A percentile compares a stretch with the other conserved stretches of the same genome.
Evolutionary conservation across 2,329 filamentous ascomycete species (phyloP).

Genomic region (Xylaria sp.): DNA sequence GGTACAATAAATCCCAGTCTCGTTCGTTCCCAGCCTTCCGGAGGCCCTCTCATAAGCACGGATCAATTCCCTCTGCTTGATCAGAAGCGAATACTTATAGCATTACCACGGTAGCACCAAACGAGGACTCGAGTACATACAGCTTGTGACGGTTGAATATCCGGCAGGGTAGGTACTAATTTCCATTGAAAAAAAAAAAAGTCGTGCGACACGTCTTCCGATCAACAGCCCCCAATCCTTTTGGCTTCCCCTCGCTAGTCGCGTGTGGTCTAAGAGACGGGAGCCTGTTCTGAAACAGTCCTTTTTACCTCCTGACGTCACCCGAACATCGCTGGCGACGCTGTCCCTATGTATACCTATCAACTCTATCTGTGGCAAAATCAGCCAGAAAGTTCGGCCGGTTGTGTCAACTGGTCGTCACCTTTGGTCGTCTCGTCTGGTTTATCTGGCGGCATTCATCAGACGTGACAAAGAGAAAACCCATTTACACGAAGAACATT

Average conservation of each 20-base stretch:
- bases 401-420: constrained; percentile 30
- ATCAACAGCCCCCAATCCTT: constrained; percentile 22
- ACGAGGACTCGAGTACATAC: constrained; percentile 1
- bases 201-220: constrained; percentile 31
- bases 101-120: constrained; percentile 12
- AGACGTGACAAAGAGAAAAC: background rate
- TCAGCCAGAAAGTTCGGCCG: background rate
- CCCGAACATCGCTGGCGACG: constrained; percentile 10
- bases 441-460: background rate
- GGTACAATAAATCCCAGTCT: constrained; percentile 10
- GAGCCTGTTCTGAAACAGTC: constrained; percentile 30
- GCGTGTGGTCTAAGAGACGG: constrained; percentile 10
- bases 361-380: constrained; percentile 22
- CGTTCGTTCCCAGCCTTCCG: background rate
- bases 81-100: constrained; percentile 5
- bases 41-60: background rate
- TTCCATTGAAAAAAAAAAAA: background rate
- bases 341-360: background rate
- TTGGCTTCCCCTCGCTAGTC: constrained; percentile 14
- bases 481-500: background rate
- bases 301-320: constrained; percentile 34
- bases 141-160: constrained; percentile 11
- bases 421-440: background rate
- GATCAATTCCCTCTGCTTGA: background rate
- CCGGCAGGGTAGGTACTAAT: constrained; percentile 1